A percentile compares a stretch with the other conserved stretches of the same genome.
Conservation (phyloP, 306 rosid species). For the Cucurbita pepo region DNA sequence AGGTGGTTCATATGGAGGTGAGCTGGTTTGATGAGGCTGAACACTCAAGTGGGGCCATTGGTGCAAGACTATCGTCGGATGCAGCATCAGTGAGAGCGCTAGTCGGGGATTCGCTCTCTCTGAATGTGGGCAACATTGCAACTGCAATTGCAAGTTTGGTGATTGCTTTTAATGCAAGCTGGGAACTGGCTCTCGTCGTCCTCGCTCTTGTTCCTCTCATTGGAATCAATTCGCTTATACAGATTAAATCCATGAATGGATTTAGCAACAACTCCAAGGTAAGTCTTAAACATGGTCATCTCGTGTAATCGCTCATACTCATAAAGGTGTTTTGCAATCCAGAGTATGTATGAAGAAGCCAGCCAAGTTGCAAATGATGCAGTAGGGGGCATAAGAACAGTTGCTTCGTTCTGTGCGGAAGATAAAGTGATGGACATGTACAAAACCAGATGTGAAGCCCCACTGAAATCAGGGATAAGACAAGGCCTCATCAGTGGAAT, state of each 20-base stretch:
- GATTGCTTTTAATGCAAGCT: slow-evolving; percentile 3
- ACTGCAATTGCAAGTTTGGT: background rate
- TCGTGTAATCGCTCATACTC: background rate
- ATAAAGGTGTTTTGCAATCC: background rate
- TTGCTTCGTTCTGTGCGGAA: slow-evolving; percentile 9
- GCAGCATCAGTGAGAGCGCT: background rate
- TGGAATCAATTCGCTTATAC: background rate
- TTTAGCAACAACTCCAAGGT: slow-evolving; percentile 1
- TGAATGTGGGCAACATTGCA: background rate
- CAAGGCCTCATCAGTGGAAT: slow-evolving; percentile 3
- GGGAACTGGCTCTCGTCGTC: slow-evolving; percentile 1
- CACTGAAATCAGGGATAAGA: background rate
- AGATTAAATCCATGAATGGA: background rate
- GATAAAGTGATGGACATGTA: slow-evolving; percentile 5
- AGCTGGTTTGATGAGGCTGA: slow-evolving; percentile 7
- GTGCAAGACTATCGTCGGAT: background rate
- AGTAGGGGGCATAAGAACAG: slow-evolving; percentile 4
- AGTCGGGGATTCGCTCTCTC: background rate
- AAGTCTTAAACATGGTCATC: background rate
- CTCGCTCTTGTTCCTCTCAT: slow-evolving; percentile 2
- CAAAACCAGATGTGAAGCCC: background rate
- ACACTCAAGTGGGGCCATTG: slow-evolving; percentile 3
- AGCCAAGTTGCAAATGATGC: slow-evolving; percentile 8
- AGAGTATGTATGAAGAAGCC: slow-evolving; percentile 4
- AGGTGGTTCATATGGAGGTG: slow-evolving; percentile 4